A percentile compares a stretch with the other conserved stretches of the same genome.
Evolutionary conservation across 768 basidiomycete genomes (phyloP).

Genomic region (Termitomyces eurrhizus): DNA sequence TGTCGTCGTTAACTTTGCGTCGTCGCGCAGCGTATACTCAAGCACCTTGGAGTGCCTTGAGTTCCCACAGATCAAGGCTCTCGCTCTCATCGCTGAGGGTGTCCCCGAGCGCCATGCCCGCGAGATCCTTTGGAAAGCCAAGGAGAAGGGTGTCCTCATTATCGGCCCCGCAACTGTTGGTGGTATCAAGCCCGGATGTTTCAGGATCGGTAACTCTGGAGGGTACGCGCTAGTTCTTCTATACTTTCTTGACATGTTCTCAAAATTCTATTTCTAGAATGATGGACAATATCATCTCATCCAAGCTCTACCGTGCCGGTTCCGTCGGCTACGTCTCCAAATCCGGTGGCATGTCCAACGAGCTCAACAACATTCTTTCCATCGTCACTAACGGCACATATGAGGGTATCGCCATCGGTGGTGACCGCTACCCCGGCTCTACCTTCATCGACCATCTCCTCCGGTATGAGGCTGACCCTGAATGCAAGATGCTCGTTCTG

Average conservation of each 20-base stretch:
- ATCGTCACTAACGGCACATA: slow-evolving; percentile 96
- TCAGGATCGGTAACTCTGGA: slow-evolving; percentile 99
- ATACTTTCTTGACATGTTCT: not conserved
- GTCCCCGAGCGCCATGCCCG: slow-evolving; percentile 97
- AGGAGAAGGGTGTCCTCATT: slow-evolving; percentile 85
- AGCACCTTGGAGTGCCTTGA: slow-evolving; percentile 90
- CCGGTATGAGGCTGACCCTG: slow-evolving; percentile 94
- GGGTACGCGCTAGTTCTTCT: slow-evolving; percentile 49
- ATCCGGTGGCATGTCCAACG: slow-evolving; percentile 99
- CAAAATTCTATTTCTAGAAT: slow-evolving; percentile 48
- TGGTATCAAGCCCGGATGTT: slow-evolving; percentile 99
- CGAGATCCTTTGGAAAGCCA: slow-evolving; percentile 88
- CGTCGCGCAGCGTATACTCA: slow-evolving; percentile 88
- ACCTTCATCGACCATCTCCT: slow-evolving; percentile 99
- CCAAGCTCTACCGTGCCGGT: slow-evolving; percentile 96
- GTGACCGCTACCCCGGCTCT: slow-evolving; percentile 97
- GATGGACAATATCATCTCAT: slow-evolving; percentile 99
- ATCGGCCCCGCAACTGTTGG: slow-evolving; percentile 96
- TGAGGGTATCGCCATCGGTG: slow-evolving; percentile 99
- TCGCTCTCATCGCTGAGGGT: slow-evolving; percentile 98
- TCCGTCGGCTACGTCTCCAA: slow-evolving; percentile 99
- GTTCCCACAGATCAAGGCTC: slow-evolving; percentile 47
- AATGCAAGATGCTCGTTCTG: slow-evolving; percentile 98
- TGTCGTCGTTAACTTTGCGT: slow-evolving; percentile 98
- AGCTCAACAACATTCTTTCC: slow-evolving; percentile 99